These are phyloP conservation scores for Fusarium sp. DNA, from an alignment of 2,329 filamentous ascomycete species.

Conservation along the genomic window DNA sequence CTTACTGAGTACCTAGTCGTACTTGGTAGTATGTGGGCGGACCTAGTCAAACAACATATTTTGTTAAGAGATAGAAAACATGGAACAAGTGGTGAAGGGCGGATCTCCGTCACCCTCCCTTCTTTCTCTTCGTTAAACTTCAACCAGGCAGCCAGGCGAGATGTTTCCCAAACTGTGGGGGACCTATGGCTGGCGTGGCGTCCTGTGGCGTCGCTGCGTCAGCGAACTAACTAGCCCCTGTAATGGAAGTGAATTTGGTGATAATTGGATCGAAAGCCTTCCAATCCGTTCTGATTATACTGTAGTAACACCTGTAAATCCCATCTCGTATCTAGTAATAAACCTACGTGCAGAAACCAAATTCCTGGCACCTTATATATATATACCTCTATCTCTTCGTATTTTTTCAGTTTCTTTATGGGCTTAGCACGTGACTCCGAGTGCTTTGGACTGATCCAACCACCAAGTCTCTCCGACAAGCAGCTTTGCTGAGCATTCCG, in stretches of 20 bases:
- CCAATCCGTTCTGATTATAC: neutral
- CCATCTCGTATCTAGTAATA: neutral
- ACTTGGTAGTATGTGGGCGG: neutral
- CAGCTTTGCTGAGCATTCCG: constrained; percentile 20
- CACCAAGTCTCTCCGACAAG: neutral
- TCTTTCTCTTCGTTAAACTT: constrained; percentile 1
- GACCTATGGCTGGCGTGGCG: constrained; percentile 28
- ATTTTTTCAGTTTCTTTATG: neutral
- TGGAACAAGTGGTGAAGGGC: constrained; percentile 5
- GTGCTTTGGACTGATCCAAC: neutral
- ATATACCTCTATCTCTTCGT: neutral
- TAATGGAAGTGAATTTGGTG: constrained; percentile 1
- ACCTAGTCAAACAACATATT: neutral
- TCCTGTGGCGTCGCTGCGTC: constrained; percentile 23
- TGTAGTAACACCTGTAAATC: neutral
- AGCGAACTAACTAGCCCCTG: constrained; percentile 17
- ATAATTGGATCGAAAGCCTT: neutral
- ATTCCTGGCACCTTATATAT: neutral
- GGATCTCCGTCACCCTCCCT: constrained; percentile 19
- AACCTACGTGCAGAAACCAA: neutral
- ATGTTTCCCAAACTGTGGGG: constrained; percentile 11
- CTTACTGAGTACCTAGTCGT: neutral
- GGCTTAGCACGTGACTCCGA: neutral
- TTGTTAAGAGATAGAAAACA: neutral
- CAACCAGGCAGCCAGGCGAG: neutral